Conservation (phyloP, 495 filamentous ascomycete species). For the Podospora didyma region DNA sequence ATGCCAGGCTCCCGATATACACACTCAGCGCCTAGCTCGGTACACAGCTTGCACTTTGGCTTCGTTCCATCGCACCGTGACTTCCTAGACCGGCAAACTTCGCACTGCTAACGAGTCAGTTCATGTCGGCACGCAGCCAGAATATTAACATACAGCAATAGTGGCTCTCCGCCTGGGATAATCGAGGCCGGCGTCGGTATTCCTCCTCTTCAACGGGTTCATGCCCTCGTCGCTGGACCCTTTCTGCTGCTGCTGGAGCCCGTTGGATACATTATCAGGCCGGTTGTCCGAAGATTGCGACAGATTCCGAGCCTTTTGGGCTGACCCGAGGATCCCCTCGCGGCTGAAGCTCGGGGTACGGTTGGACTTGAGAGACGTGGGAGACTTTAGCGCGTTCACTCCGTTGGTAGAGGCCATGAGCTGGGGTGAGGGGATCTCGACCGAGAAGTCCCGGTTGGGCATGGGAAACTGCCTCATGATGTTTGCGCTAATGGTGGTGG, state of each 20-base stretch:
- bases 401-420: slow-evolving; percentile 38
- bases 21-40: slow-evolving; percentile 76
- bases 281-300: slow-evolving; percentile 50
- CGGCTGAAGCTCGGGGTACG: slow-evolving; percentile 49
- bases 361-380: slow-evolving; percentile 41
- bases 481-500: slow-evolving; percentile 23
- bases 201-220: slow-evolving; percentile 60
- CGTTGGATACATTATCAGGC: slow-evolving; percentile 35
- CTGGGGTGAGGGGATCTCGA: slow-evolving; percentile 43
- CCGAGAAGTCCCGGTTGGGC: slow-evolving; percentile 44
- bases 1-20: slow-evolving; percentile 82
- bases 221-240: slow-evolving; percentile 44
- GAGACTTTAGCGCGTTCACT: slow-evolving; percentile 46
- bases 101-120: slow-evolving; percentile 55
- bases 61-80: slow-evolving; percentile 80
- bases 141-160: slow-evolving; percentile 58
- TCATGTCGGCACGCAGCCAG: slow-evolving; percentile 1
- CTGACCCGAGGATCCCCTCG: slow-evolving; percentile 55
- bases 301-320: slow-evolving; percentile 51
- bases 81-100: slow-evolving; percentile 80
- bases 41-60: slow-evolving; percentile 79
- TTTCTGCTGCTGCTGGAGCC: slow-evolving; percentile 43
- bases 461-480: slow-evolving; percentile 41
- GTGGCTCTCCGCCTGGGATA: slow-evolving; percentile 68
- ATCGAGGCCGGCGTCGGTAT: slow-evolving; percentile 60